phyloP scores from a whole-genome alignment of 768 basidiomycete species.

The Leucocoprinus birnbaumii region DNA sequence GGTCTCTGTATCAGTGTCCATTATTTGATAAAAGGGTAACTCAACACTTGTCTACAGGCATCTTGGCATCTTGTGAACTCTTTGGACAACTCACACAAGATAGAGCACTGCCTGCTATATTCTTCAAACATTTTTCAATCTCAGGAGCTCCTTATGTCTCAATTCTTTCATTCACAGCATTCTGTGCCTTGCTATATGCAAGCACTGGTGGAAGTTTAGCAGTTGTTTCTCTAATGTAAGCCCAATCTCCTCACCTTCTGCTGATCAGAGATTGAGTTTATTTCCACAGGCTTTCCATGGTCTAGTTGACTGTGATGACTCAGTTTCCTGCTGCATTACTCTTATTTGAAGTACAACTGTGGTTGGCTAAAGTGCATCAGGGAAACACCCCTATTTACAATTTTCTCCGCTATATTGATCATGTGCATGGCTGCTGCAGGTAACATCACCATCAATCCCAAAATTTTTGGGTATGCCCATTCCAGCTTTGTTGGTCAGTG shows the following conservation, averaged over 20 bases:
- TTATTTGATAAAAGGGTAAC: too few relatives aligned
- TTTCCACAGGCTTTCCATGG: constrained; percentile 54
- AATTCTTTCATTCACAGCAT: constrained; percentile 44
- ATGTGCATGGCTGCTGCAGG: constrained; percentile 48
- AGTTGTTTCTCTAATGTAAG: constrained; percentile 59
- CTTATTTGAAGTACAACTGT: constrained; percentile 62
- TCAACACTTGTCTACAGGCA: too few relatives aligned
- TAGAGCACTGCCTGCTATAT: constrained; percentile 53
- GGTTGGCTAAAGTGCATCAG: constrained; percentile 47
- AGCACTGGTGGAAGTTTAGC: constrained; percentile 48
- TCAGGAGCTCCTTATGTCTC: constrained; percentile 54
- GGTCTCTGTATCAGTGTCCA: constrained; percentile 4
- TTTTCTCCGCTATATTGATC: constrained; percentile 41
- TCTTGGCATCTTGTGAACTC: constrained; percentile 57
- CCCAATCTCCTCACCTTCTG: not conserved
- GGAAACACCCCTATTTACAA: constrained; percentile 35
- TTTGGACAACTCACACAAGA: constrained; percentile 57
- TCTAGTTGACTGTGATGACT: constrained; percentile 64
- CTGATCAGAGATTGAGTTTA: not conserved
- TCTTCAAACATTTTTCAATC: constrained; percentile 42
- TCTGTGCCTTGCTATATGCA: constrained; percentile 55
- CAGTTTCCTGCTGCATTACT: constrained; percentile 61
- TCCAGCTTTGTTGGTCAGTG: not conserved
- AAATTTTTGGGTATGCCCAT: constrained; percentile 47
- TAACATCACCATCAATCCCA: constrained; percentile 56